Conservation (phyloP, 2,329 filamentous ascomycete genomes). For the Ascochyta rabiei region DNA sequence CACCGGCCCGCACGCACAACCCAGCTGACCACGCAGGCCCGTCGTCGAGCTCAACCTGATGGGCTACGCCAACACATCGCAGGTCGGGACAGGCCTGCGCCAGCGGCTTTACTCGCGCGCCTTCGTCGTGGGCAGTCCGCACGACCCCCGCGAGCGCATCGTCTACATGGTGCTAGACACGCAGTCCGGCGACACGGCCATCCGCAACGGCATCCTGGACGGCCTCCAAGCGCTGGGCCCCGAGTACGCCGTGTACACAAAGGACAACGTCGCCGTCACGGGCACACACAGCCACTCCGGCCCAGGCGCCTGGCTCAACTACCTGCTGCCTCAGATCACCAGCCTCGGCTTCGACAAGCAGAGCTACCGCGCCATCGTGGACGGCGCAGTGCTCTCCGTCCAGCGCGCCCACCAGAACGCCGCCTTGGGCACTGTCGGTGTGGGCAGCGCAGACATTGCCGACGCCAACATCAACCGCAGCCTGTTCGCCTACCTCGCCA, state of each 20-base stretch:
- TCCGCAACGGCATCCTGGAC: conserved; percentile 84
- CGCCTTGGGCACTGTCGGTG: conserved; percentile 70
- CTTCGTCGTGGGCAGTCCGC: conserved; percentile 79
- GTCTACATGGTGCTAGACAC: conserved; percentile 89
- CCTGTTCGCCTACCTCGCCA: conserved; percentile 84
- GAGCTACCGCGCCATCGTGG: conserved; percentile 87
- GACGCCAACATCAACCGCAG: conserved; percentile 90
- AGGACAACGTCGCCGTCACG: conserved; percentile 84
- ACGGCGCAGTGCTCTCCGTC: conserved; percentile 83
- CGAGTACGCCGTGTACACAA: conserved; percentile 75
- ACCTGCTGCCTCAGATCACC: conserved; percentile 88
- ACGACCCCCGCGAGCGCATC: conserved; percentile 72
- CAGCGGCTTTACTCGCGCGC: conserved; percentile 88
- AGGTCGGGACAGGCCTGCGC: conserved; percentile 81
- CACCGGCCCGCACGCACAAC: background rate
- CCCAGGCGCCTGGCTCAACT: conserved; percentile 92
- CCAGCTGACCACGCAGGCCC: conserved; percentile 58
- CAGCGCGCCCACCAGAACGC: conserved; percentile 77
- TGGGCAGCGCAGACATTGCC: conserved; percentile 71
- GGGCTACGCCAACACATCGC: conserved; percentile 86
- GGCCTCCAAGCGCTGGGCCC: conserved; percentile 71
- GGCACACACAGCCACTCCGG: conserved; percentile 94
- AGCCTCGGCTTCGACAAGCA: conserved; percentile 84
- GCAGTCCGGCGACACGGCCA: conserved; percentile 85
- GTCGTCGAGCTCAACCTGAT: conserved; percentile 91